These are phyloP conservation scores for Protomyces arabidopsidicola DNA, from an alignment of 1,139 yeast species.

Conservation along the genomic window DNA sequence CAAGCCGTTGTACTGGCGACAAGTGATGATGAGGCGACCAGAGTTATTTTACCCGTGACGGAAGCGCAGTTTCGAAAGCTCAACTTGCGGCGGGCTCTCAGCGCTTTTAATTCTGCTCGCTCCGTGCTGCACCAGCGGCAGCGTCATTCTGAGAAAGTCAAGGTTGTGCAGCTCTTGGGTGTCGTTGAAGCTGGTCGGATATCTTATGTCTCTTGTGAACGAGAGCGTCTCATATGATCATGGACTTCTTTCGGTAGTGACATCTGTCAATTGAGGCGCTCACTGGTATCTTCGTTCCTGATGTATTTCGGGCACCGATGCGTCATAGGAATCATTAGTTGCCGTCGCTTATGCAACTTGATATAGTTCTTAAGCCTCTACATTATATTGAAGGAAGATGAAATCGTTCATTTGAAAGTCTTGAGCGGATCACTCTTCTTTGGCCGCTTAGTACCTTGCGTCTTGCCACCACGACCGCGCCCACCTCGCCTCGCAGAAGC, in stretches of 20 bases:
- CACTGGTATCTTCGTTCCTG: too few species aligned
- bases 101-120: not conserved
- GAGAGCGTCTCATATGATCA: not conserved
- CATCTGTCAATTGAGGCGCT: not conserved
- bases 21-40: not conserved
- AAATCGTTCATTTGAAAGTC: conserved; percentile 29
- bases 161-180: not conserved
- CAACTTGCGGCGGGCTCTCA: not conserved
- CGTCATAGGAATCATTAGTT: too few species aligned
- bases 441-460: conserved; percentile 22
- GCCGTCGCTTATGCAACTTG: too few species aligned
- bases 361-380: too few species aligned
- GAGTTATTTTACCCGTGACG: not conserved
- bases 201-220: not conserved
- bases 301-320: too few species aligned
- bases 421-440: conserved; percentile 34
- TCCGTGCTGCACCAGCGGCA: not conserved
- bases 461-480: conserved; percentile 26
- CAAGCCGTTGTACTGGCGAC: not conserved
- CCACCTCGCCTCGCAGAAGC: conserved; percentile 18
- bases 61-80: not conserved
- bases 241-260: not conserved
- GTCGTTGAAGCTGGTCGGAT: not conserved
- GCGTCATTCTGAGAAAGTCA: too few species aligned
- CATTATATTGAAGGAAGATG: too few species aligned